Base-by-base conservation (phyloP, 139 green algal species). In the Chlorella sorokiniana region DNA sequence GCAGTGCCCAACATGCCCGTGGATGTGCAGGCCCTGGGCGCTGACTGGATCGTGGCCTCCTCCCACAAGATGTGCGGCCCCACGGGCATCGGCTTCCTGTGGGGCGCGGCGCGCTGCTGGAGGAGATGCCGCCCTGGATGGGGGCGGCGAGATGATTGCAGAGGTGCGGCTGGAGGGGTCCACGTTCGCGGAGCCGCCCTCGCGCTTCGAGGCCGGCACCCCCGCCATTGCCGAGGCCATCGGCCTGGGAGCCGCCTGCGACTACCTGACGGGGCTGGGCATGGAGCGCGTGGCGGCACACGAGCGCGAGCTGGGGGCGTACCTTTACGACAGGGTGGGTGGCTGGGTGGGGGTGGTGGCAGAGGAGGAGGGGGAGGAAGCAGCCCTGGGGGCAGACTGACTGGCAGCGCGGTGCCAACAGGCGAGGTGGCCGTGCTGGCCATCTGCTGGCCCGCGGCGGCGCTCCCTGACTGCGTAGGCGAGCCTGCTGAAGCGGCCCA, bases 121-220 rank as follows among this genome's bases (percentile, higher is more conserved):
- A 95, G 76, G 51, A 78, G 31, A 99, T 99, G 97, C 90, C 90
- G 23, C 97, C 97, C 0, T 99, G 93, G 86, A 95, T 97, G 93
- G 96, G 96, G 97, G 97, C 45, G 97, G 97, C 25, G 97, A 99
- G 87, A 99, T 99, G 97, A 99, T 99, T 44, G 69, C 93, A 72
- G 93, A 98, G 73, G 97, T 99, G 48, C 96, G 91, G 74, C 82
- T 99, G 61, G 92, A 98, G 75, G 89, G 93, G 59, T 97, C 92
- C 16, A 99, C 97, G 0, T 99, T 95, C 78, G 95, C 96, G 0
- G 81, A 90, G 40, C 96, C 97, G 6, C 97, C 97, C 9, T 89
- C 81, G 23, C 87, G 96, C 22, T 99, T 99, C 84, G 97, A 99
- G 88, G 94, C 97, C 0, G 97, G 97, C 69, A 99, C 97, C 6